Conservation (phyloP, 2,329 filamentous ascomycete species). For the Aspergillus glaucus region DNA sequence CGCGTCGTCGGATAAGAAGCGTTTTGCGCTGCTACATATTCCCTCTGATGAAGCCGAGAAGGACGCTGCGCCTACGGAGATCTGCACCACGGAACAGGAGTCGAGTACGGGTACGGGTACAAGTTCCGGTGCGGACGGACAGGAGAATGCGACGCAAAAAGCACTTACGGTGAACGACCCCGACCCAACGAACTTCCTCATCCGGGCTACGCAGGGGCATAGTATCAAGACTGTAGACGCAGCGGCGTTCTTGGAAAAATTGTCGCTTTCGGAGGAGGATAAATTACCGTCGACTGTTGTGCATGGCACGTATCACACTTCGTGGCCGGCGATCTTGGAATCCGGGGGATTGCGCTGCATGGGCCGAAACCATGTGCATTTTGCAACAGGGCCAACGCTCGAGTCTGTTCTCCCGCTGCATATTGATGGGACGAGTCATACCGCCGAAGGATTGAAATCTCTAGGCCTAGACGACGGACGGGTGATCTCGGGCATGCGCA, state of each 20-base stretch:
- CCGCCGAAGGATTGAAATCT: conserved; percentile 7
- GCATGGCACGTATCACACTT: conserved; percentile 81
- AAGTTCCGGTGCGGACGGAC: conserved; percentile 12
- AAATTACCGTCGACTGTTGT: conserved; percentile 61
- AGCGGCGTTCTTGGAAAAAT: conserved; percentile 62
- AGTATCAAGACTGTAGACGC: conserved; percentile 67
- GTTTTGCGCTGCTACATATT: conserved; percentile 69
- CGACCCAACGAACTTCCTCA: conserved; percentile 66
- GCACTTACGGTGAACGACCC: conserved; percentile 32
- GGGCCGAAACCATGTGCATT: conserved; percentile 84
- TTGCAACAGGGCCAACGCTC: conserved; percentile 64
- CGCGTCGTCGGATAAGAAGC: conserved; percentile 75
- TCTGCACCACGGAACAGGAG: background rate
- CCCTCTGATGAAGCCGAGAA: conserved; percentile 15
- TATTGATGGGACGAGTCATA: conserved; percentile 5
- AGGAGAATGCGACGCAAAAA: conserved; percentile 27
- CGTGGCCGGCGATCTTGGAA: conserved; percentile 69
- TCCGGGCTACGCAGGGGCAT: conserved; percentile 94
- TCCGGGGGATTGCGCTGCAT: conserved; percentile 74
- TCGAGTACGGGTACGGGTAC: background rate
- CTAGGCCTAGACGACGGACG: conserved; percentile 15
- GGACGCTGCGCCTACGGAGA: background rate
- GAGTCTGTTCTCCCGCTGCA: conserved; percentile 26
- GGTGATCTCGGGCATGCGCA: conserved; percentile 76
- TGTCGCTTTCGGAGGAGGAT: conserved; percentile 52